phyloP scores from a whole-genome alignment of 305 asterid species.

The Fraxinus sp. region DNA sequence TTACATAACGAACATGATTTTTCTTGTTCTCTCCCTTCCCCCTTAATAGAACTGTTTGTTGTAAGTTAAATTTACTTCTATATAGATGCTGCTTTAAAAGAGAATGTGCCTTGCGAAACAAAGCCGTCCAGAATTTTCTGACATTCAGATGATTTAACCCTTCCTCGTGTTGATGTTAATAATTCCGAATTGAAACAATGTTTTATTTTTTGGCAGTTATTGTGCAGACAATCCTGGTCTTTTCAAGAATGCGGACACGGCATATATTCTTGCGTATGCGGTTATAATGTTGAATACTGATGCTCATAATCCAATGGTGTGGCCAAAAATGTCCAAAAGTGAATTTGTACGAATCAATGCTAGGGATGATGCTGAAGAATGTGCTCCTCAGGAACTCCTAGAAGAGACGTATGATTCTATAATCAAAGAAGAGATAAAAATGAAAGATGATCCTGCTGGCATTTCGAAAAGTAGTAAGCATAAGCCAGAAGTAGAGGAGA shows the following conservation, averaged over 20 bases:
- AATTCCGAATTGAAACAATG: constrained; percentile 24
- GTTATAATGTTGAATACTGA: constrained; percentile 99
- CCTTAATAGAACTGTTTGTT: neutral
- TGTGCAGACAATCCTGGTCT: constrained; percentile 95
- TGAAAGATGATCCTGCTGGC: constrained; percentile 87
- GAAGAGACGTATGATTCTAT: constrained; percentile 98
- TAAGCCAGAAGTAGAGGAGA: constrained; percentile 80
- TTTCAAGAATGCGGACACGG: constrained; percentile 97
- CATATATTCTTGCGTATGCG: constrained; percentile 98
- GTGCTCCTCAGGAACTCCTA: constrained; percentile 88
- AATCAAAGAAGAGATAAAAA: constrained; percentile 91
- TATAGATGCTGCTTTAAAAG: constrained; percentile 15
- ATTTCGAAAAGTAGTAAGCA: constrained; percentile 66
- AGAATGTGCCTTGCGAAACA: neutral
- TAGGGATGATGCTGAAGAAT: constrained; percentile 84
- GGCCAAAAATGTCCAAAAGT: constrained; percentile 99
- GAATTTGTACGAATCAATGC: constrained; percentile 88
- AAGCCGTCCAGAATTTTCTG: constrained; percentile 15
- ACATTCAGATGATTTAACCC: constrained; percentile 8
- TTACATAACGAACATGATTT: neutral
- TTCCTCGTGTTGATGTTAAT: constrained; percentile 3
- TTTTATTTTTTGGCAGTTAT: constrained; percentile 57
- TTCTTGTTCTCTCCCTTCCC: neutral
- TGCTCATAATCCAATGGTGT: constrained; percentile 99
- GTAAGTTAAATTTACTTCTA: neutral